Evolutionary conservation across 139 green algal species (phyloP).

Genomic region (Chlorella vulgaris): DNA sequence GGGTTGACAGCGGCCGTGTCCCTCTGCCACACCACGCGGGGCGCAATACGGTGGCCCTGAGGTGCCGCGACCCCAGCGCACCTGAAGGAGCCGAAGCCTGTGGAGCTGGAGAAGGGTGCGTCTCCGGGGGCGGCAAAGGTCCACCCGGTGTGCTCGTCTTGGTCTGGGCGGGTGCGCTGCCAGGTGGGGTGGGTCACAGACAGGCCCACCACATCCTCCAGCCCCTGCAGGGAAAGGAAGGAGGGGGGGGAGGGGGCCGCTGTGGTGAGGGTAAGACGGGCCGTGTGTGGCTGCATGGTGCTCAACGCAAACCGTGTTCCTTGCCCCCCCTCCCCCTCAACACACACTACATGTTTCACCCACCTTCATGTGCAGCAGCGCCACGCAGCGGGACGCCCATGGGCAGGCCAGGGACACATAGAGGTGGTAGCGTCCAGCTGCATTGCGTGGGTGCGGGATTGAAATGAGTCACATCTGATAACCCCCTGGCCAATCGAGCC

Average conservation of each 20-base stretch:
- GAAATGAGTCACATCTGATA: no score
- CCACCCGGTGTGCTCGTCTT: slow-evolving; percentile 92
- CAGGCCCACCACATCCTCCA: slow-evolving; percentile 82
- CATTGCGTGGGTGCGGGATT: neutral
- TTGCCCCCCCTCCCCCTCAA: neutral
- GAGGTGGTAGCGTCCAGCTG: slow-evolving; percentile 91
- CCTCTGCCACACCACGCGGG: no score
- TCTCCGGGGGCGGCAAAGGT: slow-evolving; percentile 67
- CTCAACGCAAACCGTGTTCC: no score
- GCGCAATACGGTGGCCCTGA: no score
- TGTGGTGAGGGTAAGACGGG: no score
- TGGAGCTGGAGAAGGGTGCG: slow-evolving; percentile 47
- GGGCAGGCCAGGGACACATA: slow-evolving; percentile 96
- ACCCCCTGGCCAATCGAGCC: no score
- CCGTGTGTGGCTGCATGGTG: no score
- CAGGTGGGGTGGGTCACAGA: slow-evolving; percentile 89
- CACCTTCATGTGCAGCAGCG: slow-evolving; percentile 77
- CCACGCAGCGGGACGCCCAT: slow-evolving; percentile 85
- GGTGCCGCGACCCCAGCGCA: no score
- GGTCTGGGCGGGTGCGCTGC: slow-evolving; percentile 77
- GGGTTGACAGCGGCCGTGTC: no score
- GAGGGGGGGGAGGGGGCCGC: neutral
- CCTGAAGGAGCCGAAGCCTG: slow-evolving; percentile 68
- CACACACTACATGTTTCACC: neutral
- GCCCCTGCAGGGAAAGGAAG: slow-evolving; percentile 70